Conservation (phyloP, 495 filamentous ascomycete species). For the Viridothelium virens region DNA sequence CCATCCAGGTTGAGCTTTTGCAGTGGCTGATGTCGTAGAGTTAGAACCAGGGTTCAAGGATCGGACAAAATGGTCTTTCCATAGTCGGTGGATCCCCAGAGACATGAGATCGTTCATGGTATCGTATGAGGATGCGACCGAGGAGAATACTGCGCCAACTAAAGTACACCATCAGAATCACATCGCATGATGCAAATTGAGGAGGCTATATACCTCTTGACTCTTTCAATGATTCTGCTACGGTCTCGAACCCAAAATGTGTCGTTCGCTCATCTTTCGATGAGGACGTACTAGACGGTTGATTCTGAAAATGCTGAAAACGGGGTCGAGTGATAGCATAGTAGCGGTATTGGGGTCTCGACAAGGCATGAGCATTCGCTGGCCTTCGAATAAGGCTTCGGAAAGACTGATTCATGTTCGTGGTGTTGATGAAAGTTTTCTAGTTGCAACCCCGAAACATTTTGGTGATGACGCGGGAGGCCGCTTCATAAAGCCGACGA, state of each 20-base stretch:
- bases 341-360: constrained; percentile 24
- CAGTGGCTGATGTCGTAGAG: constrained; percentile 42
- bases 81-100: constrained; percentile 88
- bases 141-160: constrained; percentile 91
- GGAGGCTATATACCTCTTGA: constrained; percentile 48
- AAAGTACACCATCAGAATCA: neutral
- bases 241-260: constrained; percentile 88
- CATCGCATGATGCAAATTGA: neutral
- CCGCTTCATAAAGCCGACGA: neutral
- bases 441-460: neutral
- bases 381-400: neutral
- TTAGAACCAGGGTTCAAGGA: constrained; percentile 77
- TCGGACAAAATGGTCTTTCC: constrained; percentile 97
- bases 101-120: constrained; percentile 99
- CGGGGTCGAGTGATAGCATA: constrained; percentile 47
- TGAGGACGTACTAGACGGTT: constrained; percentile 18
- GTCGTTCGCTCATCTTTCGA: constrained; percentile 55
- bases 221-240: constrained; percentile 77
- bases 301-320: constrained; percentile 39
- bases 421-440: neutral
- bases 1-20: constrained; percentile 44
- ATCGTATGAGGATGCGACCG: constrained; percentile 85
- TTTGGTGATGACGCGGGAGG: neutral
- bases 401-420: neutral
- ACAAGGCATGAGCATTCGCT: neutral